Conservation (phyloP, 257 asterid genomes). For the Solanum piurae region DNA sequence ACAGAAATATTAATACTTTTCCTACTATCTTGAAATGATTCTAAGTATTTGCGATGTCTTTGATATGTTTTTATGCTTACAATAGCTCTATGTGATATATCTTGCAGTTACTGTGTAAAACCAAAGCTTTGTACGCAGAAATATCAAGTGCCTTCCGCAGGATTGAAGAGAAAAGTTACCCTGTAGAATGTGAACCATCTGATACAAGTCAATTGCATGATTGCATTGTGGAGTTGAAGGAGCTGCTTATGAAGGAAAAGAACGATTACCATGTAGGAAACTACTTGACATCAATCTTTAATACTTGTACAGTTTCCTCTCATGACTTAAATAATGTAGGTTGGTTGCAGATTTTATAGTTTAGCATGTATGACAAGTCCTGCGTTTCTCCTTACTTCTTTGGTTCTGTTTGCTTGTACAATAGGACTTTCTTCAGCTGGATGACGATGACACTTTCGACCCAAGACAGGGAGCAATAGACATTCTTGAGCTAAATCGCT, state of each 20-base stretch:
- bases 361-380: background rate
- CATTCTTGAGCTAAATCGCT: constrained; percentile 68
- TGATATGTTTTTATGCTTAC: background rate
- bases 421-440: constrained; percentile 47
- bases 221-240: constrained; percentile 42
- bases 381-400: background rate
- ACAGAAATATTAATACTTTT: background rate
- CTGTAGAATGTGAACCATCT: constrained; percentile 35
- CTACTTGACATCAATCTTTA: background rate
- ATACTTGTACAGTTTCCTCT: background rate
- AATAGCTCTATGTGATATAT: constrained; percentile 1
- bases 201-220: constrained; percentile 40
- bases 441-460: constrained; percentile 16
- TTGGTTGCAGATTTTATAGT: background rate
- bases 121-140: constrained; percentile 53
- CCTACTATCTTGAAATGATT: background rate
- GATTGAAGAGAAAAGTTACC: constrained; percentile 33
- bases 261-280: constrained; percentile 42
- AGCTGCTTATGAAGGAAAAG: constrained; percentile 46
- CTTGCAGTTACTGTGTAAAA: constrained; percentile 60
- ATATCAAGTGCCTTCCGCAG: constrained; percentile 46
- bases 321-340: background rate
- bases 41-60: background rate
- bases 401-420: background rate
- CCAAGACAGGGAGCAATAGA: constrained; percentile 28